Base-by-base conservation (phyloP, 1,284 basidiomycete genomes). In the Mycena citricolor region DNA sequence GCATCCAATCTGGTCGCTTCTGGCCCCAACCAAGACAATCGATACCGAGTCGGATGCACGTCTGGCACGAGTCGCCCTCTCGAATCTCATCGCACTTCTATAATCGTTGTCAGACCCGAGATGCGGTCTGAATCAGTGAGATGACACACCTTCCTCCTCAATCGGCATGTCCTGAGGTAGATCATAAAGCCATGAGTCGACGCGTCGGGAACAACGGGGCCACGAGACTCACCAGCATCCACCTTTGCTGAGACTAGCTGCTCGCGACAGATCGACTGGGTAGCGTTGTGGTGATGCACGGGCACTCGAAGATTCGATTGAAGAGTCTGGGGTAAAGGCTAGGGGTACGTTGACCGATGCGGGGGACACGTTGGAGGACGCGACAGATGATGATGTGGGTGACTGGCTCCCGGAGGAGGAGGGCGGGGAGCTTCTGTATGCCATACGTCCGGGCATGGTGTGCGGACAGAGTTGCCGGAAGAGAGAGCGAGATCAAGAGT, bases 71-170 rank as follows among this genome's bases (percentile, higher is more conserved):
- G 60, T 84, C 77, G 51, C 77, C 81, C 59, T 86, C 81, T 54
- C 83, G 78, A 57, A 85, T 79, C 59, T 89, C 86, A 62, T 90
- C 87, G 62, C 87, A 90, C 84, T 88, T 88, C 86, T 89, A 60
- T 32, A 38, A 49, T n/a, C n/a, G n/a, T n/a, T n/a, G n/a, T n/a
- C n/a, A n/a, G n/a, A n/a, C n/a, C n/a, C n/a, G n/a, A n/a, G n/a
- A n/a, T 17, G 13, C 34, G 21, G 20, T 20, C 21, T 11, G 19
- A 13, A 19, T 17, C 34, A 37, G 24, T 40, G 47, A 39, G 13
- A 36, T 35, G 51, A 64, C 75, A 54, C 56, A 86, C 86, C 71
- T 90, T 89, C 67, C 86, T 72, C 54, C 87, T 78, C 30, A 90
- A 65, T 25, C 86, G 79, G 65, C 86, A 89, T 43, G 86, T 89